phyloP scores from a whole-genome alignment of 352 stramenopile species.

The Phytophthora fragariae region DNA sequence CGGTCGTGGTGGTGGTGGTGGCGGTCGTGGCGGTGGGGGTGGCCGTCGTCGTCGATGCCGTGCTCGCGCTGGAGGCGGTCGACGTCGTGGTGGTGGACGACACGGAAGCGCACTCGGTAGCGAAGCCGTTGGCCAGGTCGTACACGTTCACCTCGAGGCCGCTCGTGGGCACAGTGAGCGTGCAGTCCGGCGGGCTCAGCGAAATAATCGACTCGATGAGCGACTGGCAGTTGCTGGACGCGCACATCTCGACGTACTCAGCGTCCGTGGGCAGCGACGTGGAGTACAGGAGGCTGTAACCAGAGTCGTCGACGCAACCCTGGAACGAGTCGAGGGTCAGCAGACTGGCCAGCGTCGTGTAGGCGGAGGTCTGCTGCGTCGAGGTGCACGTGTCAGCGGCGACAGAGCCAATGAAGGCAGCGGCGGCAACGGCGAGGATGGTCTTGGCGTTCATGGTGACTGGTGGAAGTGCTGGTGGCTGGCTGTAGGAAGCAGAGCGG shows the following conservation, averaged over 20 bases:
- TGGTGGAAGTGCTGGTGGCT: conserved; percentile 5
- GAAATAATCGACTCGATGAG: conserved; percentile 32
- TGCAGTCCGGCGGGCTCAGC: conserved; percentile 35
- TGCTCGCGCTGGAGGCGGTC: neutral
- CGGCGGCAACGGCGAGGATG: conserved; percentile 26
- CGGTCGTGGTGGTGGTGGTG: conserved; percentile 1
- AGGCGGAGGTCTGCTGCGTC: conserved; percentile 36
- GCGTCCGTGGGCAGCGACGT: conserved; percentile 34
- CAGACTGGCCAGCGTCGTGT: conserved; percentile 40
- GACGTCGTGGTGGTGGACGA: conserved; percentile 1
- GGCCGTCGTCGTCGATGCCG: neutral
- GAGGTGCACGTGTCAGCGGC: conserved; percentile 22
- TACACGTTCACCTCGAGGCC: conserved; percentile 38
- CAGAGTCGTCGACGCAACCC: conserved; percentile 36
- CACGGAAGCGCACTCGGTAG: conserved; percentile 4
- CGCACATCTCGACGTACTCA: conserved; percentile 42
- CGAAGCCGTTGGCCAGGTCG: conserved; percentile 27
- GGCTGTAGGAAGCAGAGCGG: conserved; percentile 15
- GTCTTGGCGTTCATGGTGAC: conserved; percentile 38
- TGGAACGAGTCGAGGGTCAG: conserved; percentile 34
- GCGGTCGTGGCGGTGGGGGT: neutral
- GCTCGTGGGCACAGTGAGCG: conserved; percentile 34
- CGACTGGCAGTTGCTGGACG: conserved; percentile 28
- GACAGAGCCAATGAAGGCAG: conserved; percentile 24
- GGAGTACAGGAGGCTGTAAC: conserved; percentile 41